phyloP scores from a whole-genome alignment of 768 basidiomycete species.

The Lactifluus piperatus region DNA sequence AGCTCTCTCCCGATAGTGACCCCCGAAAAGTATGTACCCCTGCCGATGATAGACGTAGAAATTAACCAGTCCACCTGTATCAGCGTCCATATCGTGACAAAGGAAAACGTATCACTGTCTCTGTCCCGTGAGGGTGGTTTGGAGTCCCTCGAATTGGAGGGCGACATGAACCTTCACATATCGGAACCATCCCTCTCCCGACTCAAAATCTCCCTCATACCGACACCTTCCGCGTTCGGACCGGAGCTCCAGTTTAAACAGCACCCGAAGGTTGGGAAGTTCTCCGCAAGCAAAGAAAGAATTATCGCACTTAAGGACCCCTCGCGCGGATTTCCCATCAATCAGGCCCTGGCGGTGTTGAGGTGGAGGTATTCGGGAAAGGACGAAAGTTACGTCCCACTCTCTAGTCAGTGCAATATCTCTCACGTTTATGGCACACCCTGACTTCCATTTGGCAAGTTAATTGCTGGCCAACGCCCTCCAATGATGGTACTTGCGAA shows the following conservation, averaged over 20 bases:
- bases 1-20: conserved; percentile 69
- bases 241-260: conserved; percentile 89
- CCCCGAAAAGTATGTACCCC: conserved; percentile 51
- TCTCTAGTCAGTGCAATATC: conserved; percentile 63
- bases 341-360: conserved; percentile 77
- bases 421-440: not conserved
- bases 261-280: conserved; percentile 91
- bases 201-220: conserved; percentile 56
- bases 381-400: conserved; percentile 85
- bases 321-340: conserved; percentile 76
- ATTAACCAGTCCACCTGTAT: not conserved
- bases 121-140: conserved; percentile 88
- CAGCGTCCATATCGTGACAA: conserved; percentile 82
- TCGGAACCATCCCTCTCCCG: conserved; percentile 66
- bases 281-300: conserved; percentile 55
- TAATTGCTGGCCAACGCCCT: conserved; percentile 94
- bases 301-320: conserved; percentile 79
- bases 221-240: conserved; percentile 48
- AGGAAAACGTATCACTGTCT: conserved; percentile 73
- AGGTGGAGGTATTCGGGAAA: conserved; percentile 89
- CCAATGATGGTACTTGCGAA: conserved; percentile 86
- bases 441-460: conserved; percentile 38
- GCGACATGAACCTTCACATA: conserved; percentile 89
- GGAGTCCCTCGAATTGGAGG: conserved; percentile 84
- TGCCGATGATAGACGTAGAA: not conserved